Percentiles rank a stretch among this genome's conserved stretches.
These are phyloP conservation scores for Zygosaccharomyces sapae DNA, from an alignment of 1,139 yeast species.

Conservation along the genomic window DNA sequence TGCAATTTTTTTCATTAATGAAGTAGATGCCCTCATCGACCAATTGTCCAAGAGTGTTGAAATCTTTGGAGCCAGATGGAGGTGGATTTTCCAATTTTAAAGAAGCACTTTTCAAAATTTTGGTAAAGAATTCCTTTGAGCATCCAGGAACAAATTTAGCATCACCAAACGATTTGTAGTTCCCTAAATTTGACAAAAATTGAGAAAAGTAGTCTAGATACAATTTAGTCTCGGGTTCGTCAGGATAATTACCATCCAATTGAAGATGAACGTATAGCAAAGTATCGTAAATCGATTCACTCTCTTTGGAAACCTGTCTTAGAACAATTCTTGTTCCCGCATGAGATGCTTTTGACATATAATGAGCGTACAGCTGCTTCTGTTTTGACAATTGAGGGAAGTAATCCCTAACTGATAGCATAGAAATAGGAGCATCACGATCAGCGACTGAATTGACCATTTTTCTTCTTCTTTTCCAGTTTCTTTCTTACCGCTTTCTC, in stretches of 20 bases:
- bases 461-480: background rate
- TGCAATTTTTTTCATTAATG: conserved; percentile 43
- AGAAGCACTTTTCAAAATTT: conserved; percentile 38
- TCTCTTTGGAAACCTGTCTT: conserved; percentile 80
- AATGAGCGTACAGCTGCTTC: conserved; percentile 72
- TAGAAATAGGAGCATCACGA: conserved; percentile 30
- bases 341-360: conserved; percentile 75
- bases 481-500: background rate
- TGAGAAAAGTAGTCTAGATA: conserved; percentile 79
- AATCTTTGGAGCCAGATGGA: conserved; percentile 32
- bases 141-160: conserved; percentile 73
- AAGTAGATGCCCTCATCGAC: conserved; percentile 43
- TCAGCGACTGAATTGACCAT: conserved; percentile 20
- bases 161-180: conserved; percentile 87
- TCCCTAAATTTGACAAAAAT: conserved; percentile 75
- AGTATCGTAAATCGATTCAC: conserved; percentile 69
- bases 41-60: conserved; percentile 44
- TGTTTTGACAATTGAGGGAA: conserved; percentile 49
- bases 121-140: conserved; percentile 45
- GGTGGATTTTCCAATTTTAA: conserved; percentile 36
- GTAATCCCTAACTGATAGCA: conserved; percentile 45
- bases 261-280: conserved; percentile 53
- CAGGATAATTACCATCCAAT: conserved; percentile 51
- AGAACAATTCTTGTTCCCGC: conserved; percentile 76
- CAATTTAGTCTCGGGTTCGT: conserved; percentile 36